phyloP scores from a whole-genome alignment of 768 basidiomycete species.

The Baorangia bicolor region DNA sequence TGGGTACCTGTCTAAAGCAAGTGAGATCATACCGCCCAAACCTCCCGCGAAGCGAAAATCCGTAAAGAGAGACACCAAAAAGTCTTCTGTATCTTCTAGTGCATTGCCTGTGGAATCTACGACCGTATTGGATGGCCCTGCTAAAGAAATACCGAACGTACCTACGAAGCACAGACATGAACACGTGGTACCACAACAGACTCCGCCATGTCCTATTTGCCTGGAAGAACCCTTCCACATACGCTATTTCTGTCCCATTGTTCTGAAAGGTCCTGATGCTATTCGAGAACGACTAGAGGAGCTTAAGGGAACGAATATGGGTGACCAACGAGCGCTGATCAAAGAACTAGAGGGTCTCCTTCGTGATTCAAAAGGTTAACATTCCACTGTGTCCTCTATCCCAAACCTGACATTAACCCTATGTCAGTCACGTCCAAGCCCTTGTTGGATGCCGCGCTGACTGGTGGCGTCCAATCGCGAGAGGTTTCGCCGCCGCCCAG shows the following conservation, averaged over 20 bases:
- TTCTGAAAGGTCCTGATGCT: slow-evolving; percentile 41
- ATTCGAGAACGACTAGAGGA: slow-evolving; percentile 48
- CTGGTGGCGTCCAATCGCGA: background rate
- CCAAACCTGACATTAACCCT: slow-evolving; percentile 10
- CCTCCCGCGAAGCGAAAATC: slow-evolving; percentile 9
- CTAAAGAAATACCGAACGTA: background rate
- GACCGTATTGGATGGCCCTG: background rate
- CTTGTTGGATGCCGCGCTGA: background rate
- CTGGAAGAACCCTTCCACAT: slow-evolving; percentile 43
- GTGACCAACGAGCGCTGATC: slow-evolving; percentile 34
- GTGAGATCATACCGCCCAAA: background rate
- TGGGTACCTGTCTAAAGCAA: slow-evolving; percentile 1
- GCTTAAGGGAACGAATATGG: slow-evolving; percentile 30
- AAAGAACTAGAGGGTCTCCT: slow-evolving; percentile 39
- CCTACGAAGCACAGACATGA: background rate
- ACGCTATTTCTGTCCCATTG: slow-evolving; percentile 48
- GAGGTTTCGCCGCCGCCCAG: background rate
- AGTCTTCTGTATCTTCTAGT: background rate
- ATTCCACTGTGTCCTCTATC: background rate
- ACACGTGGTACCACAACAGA: background rate
- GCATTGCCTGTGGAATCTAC: background rate
- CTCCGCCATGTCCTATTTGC: slow-evolving; percentile 46
- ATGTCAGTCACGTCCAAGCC: slow-evolving; percentile 1
- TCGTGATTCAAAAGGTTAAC: slow-evolving; percentile 30
- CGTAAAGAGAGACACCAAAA: slow-evolving; percentile 9